Percentiles rank a stretch among this genome's conserved stretches.
Conservation (phyloP, 352 stramenopile species). For the Phytopythium oedochilum region DNA sequence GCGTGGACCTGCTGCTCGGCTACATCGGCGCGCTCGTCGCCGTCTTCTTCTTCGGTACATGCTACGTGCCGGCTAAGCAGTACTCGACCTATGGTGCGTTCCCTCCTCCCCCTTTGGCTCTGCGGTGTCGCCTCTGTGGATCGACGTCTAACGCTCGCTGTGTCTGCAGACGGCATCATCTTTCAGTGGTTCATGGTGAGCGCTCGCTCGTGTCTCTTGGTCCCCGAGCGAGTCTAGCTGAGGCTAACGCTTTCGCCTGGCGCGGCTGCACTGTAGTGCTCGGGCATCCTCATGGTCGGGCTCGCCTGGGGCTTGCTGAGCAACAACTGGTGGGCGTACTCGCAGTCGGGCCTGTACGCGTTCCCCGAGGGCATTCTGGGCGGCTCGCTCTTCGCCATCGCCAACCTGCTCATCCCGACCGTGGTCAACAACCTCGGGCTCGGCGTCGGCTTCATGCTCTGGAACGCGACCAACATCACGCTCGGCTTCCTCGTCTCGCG, state of each 20-base stretch:
- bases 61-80: constrained; percentile 80
- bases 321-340: constrained; percentile 79
- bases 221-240: too few relatives aligned
- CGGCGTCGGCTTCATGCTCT: constrained; percentile 83
- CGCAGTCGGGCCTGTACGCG: constrained; percentile 69
- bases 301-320: constrained; percentile 69
- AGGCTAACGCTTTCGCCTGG: constrained; percentile 8
- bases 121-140: not conserved
- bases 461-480: constrained; percentile 83
- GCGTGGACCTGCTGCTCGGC: constrained; percentile 35
- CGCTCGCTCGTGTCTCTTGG: not conserved
- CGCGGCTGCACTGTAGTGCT: constrained; percentile 39
- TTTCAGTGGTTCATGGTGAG: constrained; percentile 88
- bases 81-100: constrained; percentile 74
- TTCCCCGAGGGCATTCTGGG: constrained; percentile 78
- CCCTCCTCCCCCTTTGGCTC: not conserved
- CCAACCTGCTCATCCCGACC: constrained; percentile 80
- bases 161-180: constrained; percentile 69
- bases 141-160: not conserved
- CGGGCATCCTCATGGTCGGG: constrained; percentile 77
- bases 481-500: constrained; percentile 78
- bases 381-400: constrained; percentile 69
- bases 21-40: constrained; percentile 59
- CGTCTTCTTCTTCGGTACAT: constrained; percentile 83
- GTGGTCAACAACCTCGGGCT: constrained; percentile 81